Evolutionary conservation across 2,329 filamentous ascomycete species (phyloP).

Genomic region (Lecanicillium sp.): DNA sequence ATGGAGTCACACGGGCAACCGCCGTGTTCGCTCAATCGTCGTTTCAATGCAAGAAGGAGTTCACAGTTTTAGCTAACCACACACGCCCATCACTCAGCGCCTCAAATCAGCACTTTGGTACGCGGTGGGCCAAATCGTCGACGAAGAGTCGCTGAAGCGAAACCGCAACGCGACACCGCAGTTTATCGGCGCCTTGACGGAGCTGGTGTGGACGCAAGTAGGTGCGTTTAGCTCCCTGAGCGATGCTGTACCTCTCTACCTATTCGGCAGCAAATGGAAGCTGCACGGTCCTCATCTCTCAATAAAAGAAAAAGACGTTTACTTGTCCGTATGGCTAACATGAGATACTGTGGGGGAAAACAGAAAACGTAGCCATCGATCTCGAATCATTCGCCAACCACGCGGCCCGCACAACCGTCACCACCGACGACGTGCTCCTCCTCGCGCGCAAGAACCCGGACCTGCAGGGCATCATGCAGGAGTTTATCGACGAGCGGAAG

Average conservation of each 20-base stretch:
- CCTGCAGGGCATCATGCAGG: slow-evolving; percentile 65
- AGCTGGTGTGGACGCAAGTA: slow-evolving; percentile 82
- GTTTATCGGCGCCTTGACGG: slow-evolving; percentile 79
- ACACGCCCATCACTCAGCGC: slow-evolving; percentile 39
- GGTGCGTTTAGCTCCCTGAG: slow-evolving; percentile 38
- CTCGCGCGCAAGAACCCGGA: slow-evolving; percentile 83
- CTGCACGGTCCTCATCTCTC: too few relatives aligned
- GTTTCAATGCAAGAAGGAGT: too few relatives aligned
- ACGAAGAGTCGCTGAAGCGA: slow-evolving; percentile 58
- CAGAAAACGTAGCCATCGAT: slow-evolving; percentile 50
- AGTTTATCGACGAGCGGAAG: slow-evolving; percentile 56
- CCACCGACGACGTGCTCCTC: slow-evolving; percentile 79
- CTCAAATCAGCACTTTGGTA: slow-evolving; percentile 83
- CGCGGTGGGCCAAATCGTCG: slow-evolving; percentile 77
- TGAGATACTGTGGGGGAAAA: neutral
- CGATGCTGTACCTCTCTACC: too few relatives aligned
- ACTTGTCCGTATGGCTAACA: slow-evolving; percentile 1
- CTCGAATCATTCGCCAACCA: slow-evolving; percentile 59
- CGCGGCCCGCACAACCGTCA: slow-evolving; percentile 72
- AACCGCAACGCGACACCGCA: slow-evolving; percentile 83
- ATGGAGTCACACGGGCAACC: too few relatives aligned
- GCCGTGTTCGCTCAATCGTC: too few relatives aligned
- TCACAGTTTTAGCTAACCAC: too few relatives aligned
- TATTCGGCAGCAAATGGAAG: too few relatives aligned
- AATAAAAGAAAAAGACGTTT: neutral